Base-by-base conservation (phyloP, 441 rosid species). In the Brassica balearica region DNA sequence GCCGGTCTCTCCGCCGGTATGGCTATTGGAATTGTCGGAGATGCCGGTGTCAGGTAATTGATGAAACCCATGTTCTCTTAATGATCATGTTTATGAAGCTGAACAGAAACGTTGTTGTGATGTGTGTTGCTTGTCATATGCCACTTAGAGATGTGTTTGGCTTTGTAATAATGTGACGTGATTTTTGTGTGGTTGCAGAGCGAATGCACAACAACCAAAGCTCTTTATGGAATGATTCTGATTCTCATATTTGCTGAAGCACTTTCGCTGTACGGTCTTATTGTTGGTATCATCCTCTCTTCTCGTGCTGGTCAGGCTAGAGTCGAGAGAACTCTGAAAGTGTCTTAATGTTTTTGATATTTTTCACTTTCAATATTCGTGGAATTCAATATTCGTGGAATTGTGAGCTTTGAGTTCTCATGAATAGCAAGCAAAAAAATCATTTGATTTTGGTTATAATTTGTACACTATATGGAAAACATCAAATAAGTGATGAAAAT, bases 281-380 rank as follows among this genome's bases (percentile, higher is more conserved):
- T 83, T 63, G 86, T 83, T n/a, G 86, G 84, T 61, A 83, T 83
- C 80, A 83, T 83, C 62, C 84, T 83, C 15, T 83, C 84, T 19
- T 83, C 82, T 36, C 80, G 82, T 14, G 84, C 86, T 41, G 27
- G 27, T 25, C 27, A 25, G 5, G 3, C 27, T 10, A 71, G 86
- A 62, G 11, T 20, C 6, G 43, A 36, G 43, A 6, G 43, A 36
- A 36, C n/a, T 36, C 19, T 51, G 73, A 3, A 51, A 9, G 43
- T 69, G 68, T 9, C 69, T 79, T 79, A 38, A 79, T 74, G 75
- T 64, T 69, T 53, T 41, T 67, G 25, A 19, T 71, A 71, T 14
- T 25, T 25, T 25, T 25, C 27, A 25, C 27, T 25, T 25, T 25
- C 27, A 25, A 25, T 25, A 25, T 25, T 25, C 5, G 27, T 25